phyloP scores from a whole-genome alignment of 2,329 filamentous ascomycete genomes.

The Gaeumannomyces tritici region DNA sequence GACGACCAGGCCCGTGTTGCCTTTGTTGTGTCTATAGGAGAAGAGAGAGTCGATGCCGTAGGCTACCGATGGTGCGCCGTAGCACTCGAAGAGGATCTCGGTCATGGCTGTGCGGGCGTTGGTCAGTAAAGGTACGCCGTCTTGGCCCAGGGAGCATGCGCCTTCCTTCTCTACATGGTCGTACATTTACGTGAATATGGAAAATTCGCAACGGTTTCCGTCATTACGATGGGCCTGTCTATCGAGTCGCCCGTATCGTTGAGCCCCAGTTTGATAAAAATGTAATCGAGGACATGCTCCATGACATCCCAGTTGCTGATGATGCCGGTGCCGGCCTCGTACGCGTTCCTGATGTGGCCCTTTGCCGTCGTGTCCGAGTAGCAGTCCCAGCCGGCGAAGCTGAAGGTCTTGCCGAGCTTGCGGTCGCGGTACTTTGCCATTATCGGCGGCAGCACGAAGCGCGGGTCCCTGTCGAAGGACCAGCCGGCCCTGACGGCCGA shows the following conservation, averaged over 20 bases:
- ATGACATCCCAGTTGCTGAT: slow-evolving; percentile 97
- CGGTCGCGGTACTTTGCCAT: slow-evolving; percentile 94
- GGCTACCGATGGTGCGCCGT: slow-evolving; percentile 77
- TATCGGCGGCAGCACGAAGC: slow-evolving; percentile 74
- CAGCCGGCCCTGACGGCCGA: slow-evolving; percentile 86
- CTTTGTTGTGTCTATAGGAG: slow-evolving; percentile 87
- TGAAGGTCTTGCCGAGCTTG: slow-evolving; percentile 84
- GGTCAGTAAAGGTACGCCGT: background rate
- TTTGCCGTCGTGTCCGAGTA: slow-evolving; percentile 90
- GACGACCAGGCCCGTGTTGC: slow-evolving; percentile 77
- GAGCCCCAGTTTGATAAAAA: slow-evolving; percentile 88
- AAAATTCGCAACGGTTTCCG: slow-evolving; percentile 86
- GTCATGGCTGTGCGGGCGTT: slow-evolving; percentile 63
- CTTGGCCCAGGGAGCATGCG: background rate
- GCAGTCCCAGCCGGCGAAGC: slow-evolving; percentile 85
- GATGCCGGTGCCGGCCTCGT: slow-evolving; percentile 83
- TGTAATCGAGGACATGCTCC: slow-evolving; percentile 88
- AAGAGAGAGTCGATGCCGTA: slow-evolving; percentile 97
- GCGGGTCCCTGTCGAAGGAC: slow-evolving; percentile 82
- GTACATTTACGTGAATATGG: slow-evolving; percentile 80
- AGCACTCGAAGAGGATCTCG: slow-evolving; percentile 94
- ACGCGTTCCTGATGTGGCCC: slow-evolving; percentile 82
- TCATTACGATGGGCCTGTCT: slow-evolving; percentile 86
- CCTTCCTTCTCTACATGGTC: slow-evolving; percentile 21
- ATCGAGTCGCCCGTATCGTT: slow-evolving; percentile 65